Evolutionary conservation across 2,329 filamentous ascomycete genomes (phyloP).

Genomic region (Aureobasidium vineae): DNA sequence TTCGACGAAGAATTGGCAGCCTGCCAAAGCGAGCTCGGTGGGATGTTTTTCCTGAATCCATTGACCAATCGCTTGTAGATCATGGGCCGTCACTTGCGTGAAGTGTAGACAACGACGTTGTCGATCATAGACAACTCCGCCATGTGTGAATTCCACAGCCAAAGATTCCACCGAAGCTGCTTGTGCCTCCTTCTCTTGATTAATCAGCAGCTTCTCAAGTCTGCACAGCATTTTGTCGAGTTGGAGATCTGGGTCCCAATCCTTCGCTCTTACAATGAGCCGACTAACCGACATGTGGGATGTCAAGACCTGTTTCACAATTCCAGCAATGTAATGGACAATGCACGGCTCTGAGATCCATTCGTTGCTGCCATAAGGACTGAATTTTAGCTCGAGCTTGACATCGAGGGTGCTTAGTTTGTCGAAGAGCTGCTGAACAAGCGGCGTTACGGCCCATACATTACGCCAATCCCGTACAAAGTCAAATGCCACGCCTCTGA

Average conservation of each 20-base stretch:
- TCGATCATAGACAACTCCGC: neutral
- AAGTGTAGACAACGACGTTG: neutral
- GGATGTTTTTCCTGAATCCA: neutral
- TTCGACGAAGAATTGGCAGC: neutral
- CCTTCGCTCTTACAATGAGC: neutral
- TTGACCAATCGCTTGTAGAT: neutral
- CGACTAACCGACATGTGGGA: neutral
- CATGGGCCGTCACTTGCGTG: neutral
- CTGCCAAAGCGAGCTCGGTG: neutral
- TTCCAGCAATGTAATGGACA: neutral
- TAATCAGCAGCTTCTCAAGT: neutral
- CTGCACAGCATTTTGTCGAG: slow-evolving; percentile 6
- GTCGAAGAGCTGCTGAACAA: slow-evolving; percentile 4
- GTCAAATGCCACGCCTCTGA: neutral
- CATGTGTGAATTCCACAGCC: neutral
- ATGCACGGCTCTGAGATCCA: slow-evolving; percentile 15
- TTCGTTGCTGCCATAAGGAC: slow-evolving; percentile 5
- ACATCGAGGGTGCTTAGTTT: neutral
- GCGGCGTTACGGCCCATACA: neutral
- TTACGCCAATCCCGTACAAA: slow-evolving; percentile 7
- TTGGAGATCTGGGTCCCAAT: neutral
- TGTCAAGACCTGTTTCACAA: neutral
- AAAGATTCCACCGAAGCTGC: neutral
- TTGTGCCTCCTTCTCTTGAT: neutral
- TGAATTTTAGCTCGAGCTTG: neutral